Conservation (phyloP, 1,284 basidiomycete species). For the Malassezia globosa region DNA sequence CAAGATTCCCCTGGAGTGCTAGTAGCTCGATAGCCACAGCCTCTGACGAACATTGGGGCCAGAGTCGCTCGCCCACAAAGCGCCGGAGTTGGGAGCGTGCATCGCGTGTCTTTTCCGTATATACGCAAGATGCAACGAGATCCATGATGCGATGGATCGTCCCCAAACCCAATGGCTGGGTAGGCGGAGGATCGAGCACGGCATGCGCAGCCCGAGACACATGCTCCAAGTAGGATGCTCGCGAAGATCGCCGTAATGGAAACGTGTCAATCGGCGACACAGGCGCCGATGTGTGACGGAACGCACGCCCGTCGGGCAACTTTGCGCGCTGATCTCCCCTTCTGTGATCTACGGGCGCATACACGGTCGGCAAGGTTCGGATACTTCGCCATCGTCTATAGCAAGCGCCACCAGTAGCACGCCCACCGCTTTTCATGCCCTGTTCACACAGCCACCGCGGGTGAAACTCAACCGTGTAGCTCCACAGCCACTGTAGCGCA, state of each 20-base stretch:
- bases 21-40: background rate
- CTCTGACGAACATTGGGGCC: background rate
- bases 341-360: background rate
- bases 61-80: conserved; percentile 2
- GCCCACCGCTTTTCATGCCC: too few relatives aligned
- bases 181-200: background rate
- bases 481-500: conserved; percentile 15
- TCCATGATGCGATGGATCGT: conserved; percentile 3
- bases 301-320: background rate
- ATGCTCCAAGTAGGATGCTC: background rate
- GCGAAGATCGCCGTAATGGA: background rate
- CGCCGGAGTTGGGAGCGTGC: background rate
- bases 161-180: too few relatives aligned
- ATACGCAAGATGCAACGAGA: conserved; percentile 3
- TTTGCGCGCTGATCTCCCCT: background rate
- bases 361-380: background rate
- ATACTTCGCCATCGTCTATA: background rate
- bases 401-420: too few relatives aligned
- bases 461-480: conserved; percentile 12
- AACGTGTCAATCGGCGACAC: background rate
- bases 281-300: background rate
- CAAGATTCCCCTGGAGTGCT: background rate
- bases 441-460: background rate
- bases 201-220: background rate
- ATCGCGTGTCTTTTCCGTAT: background rate